Evolutionary conservation across 768 basidiomycete species (phyloP).

Genomic region (Boletus pseudo-olivaceus): DNA sequence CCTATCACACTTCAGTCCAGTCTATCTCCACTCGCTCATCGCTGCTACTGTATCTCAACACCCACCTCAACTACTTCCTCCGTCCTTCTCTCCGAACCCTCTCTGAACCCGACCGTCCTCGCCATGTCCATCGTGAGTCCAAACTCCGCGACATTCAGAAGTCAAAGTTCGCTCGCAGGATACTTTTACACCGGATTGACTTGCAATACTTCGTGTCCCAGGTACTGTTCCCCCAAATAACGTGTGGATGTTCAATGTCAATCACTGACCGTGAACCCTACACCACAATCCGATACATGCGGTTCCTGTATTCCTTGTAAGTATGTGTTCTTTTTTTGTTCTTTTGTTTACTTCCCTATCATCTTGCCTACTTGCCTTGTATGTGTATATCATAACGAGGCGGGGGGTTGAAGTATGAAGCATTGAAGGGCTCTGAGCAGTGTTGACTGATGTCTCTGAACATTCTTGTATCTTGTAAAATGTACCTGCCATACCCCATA

Average conservation of each 20-base stretch:
- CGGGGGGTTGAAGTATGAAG: conserved; percentile 4
- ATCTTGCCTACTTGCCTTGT: conserved; percentile 26
- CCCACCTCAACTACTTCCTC: conserved; percentile 53
- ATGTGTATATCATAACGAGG: conserved; percentile 20
- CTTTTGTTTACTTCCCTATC: conserved; percentile 1
- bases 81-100: conserved; percentile 38
- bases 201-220: conserved; percentile 14
- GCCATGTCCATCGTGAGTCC: conserved; percentile 31
- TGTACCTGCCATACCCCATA: conserved; percentile 29
- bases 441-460: conserved; percentile 12
- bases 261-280: conserved; percentile 5
- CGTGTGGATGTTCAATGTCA: conserved; percentile 17
- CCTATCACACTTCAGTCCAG: conserved; percentile 52
- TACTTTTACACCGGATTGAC: conserved; percentile 7
- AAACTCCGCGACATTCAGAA: conserved; percentile 49
- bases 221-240: conserved; percentile 8
- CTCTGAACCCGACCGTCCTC: conserved; percentile 35
- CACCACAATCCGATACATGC: background rate
- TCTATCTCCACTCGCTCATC: conserved; percentile 35
- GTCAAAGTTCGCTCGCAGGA: conserved; percentile 48
- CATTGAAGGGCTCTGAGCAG: conserved; percentile 3
- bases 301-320: conserved; percentile 20
- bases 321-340: conserved; percentile 14
- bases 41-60: conserved; percentile 51
- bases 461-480: conserved; percentile 21